Base-by-base conservation (phyloP, 2,329 filamentous ascomycete species). In the Cladosporium sp. region DNA sequence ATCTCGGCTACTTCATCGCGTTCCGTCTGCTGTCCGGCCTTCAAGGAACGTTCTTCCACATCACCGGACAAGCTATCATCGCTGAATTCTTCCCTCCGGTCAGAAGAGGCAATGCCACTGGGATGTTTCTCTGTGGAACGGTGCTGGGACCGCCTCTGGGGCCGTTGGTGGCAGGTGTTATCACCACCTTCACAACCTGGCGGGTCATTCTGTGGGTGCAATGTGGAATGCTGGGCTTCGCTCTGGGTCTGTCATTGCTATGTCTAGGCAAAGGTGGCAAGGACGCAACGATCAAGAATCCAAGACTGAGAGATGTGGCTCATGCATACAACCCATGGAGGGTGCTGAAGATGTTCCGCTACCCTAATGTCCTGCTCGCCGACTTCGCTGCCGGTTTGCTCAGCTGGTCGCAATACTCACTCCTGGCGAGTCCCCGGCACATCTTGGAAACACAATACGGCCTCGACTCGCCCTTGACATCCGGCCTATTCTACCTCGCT, bases 171-270 rank as follows among this genome's bases (percentile, higher is more conserved):
- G 84, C 88, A 58, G 88, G 88, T 20, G 84, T 90, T 47, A 88
- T 92, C 45, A 86, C 90, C 5, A 90, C 87, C 0, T 90, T 84
- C 70, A 78, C 80, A 5, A 83, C 80, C 3, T 92, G 88, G 88
- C 80, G 87, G n/a, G 82, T 83, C 28, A 89, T 91, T 49, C 90
- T 90, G 72, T 91, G 87, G 85, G 75, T 90, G 0, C 87, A 90
- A 68, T 83, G 84, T 0, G 87, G 81, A 0, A 78, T 90, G 17
- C 84, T 84, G 0, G 85, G 81, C 1, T 66, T 82, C 0, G 85
- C 82, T 0, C 76, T 80, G 0, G 17, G 84, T 0, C 80, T 86
- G 0, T 80, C 87, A 14, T 81, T 84, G 61, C 82, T 89, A 63
- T 74, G 89, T 9, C 79, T 90, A 12, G 22, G 74, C 80, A 14